A percentile compares a stretch with the other conserved stretches of the same genome.
Evolutionary conservation across 2,329 filamentous ascomycete species (phyloP).

Genomic region (Hirsutella minnesotensis): DNA sequence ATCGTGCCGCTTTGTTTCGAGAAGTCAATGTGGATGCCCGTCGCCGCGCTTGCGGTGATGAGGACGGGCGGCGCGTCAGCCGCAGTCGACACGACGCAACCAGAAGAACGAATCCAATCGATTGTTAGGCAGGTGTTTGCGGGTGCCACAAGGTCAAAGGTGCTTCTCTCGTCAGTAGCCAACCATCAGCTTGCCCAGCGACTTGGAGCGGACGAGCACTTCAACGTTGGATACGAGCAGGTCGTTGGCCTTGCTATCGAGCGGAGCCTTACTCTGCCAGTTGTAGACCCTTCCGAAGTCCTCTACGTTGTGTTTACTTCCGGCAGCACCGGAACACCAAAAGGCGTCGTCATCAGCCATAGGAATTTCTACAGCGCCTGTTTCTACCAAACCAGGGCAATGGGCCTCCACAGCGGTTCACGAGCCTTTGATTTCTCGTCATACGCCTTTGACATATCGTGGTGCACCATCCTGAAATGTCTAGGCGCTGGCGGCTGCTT

Average conservation of each 20-base stretch:
- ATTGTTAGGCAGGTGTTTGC: constrained; percentile 7
- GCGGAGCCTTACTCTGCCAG: too few species aligned
- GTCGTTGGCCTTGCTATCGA: too few species aligned
- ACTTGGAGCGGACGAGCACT: constrained; percentile 4
- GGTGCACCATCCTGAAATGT: constrained; percentile 1
- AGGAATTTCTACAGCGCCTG: constrained; percentile 5
- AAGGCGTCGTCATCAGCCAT: constrained; percentile 12
- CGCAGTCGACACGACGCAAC: constrained; percentile 6
- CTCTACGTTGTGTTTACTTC: constrained; percentile 15
- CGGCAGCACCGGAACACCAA: constrained; percentile 13
- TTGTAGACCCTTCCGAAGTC: constrained; percentile 1
- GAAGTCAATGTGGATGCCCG: constrained; percentile 6
- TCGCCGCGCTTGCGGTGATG: constrained; percentile 8
- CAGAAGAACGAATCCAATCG: constrained; percentile 5
- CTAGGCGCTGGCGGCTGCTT: constrained; percentile 2
- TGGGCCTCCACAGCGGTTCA: background rate
- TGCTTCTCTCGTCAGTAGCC: constrained; percentile 8
- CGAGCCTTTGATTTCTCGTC: constrained; percentile 8
- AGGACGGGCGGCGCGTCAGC: constrained; percentile 8
- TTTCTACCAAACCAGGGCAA: constrained; percentile 3
- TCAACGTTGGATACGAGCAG: too few species aligned
- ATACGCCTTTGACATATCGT: constrained; percentile 7
- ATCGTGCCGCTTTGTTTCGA: constrained; percentile 3
- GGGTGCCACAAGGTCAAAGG: background rate
- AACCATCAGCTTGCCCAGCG: constrained; percentile 1